Conservation (phyloP, 169 alveolate genomes). For the Plasmodium gonderi region DNA sequence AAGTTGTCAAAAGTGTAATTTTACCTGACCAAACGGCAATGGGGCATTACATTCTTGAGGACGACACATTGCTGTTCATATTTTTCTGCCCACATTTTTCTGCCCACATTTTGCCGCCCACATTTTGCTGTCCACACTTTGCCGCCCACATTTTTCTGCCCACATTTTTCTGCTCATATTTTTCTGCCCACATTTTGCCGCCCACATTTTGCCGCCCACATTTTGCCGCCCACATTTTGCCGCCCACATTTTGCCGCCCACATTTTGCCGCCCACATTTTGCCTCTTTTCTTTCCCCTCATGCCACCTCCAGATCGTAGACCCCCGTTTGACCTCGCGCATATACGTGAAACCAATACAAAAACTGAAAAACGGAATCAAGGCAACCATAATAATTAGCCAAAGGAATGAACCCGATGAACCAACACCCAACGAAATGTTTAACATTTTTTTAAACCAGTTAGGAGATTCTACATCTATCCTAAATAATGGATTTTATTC, state of each 20-base stretch:
- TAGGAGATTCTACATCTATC: slow-evolving; percentile 43
- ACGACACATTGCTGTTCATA: no score
- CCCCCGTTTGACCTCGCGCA: slow-evolving; percentile 30
- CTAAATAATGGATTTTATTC: slow-evolving; percentile 56
- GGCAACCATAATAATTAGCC: slow-evolving; percentile 35
- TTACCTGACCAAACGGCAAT: no score
- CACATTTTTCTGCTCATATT: neutral
- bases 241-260: neutral
- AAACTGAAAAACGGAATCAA: slow-evolving; percentile 58
- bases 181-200: neutral
- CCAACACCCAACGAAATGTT: slow-evolving; percentile 66
- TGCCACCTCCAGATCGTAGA: slow-evolving; percentile 51
- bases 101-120: neutral
- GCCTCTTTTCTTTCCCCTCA: neutral
- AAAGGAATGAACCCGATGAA: slow-evolving; percentile 31
- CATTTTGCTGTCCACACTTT: neutral
- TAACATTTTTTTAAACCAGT: slow-evolving; percentile 51
- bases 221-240: neutral
- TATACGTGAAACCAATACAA: slow-evolving; percentile 44
- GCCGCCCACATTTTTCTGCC: neutral
- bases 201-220: neutral
- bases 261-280: neutral
- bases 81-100: no score
- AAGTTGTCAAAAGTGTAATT: slow-evolving; percentile 30
- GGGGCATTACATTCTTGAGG: no score